These are phyloP conservation scores for Raddia guianensis DNA, from an alignment of 176 grass and related monocot species.

Conservation along the genomic window DNA sequence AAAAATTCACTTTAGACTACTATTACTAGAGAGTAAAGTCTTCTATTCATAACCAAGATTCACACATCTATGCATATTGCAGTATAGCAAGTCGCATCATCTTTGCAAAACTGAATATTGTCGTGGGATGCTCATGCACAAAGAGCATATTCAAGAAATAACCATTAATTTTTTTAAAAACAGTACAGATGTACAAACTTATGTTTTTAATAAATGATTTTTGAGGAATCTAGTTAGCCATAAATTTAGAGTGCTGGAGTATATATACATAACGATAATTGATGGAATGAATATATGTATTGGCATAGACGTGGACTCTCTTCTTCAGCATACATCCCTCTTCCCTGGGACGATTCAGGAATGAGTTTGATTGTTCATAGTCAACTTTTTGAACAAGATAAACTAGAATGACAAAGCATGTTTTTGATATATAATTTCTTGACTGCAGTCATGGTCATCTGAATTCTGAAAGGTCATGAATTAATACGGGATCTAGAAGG, in stretches of 20 bases:
- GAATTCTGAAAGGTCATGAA: not conserved
- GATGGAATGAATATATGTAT: not conserved
- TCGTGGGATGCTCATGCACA: constrained; percentile 6
- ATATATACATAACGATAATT: not conserved
- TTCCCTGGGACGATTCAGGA: not conserved
- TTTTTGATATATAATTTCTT: not conserved
- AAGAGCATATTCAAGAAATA: not conserved
- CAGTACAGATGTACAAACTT: not conserved
- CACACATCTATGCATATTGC: not conserved
- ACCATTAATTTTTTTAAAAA: not conserved
- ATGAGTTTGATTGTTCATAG: not conserved
- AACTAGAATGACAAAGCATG: constrained; percentile 5
- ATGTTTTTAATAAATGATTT: not conserved
- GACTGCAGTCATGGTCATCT: not conserved
- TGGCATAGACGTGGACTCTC: not conserved
- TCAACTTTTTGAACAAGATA: constrained; percentile 9
- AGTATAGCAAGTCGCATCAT: not conserved
- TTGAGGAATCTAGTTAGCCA: not conserved
- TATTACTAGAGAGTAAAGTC: not conserved
- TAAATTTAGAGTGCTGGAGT: not conserved
- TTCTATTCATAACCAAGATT: not conserved
- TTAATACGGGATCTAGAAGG: constrained; percentile 2
- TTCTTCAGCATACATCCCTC: not conserved
- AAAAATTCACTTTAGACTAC: not conserved
- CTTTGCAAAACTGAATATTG: not conserved